These are phyloP conservation scores for Dictyostelium discoideum DNA, from an alignment of 78 protist genomes.

Conservation along the genomic window DNA sequence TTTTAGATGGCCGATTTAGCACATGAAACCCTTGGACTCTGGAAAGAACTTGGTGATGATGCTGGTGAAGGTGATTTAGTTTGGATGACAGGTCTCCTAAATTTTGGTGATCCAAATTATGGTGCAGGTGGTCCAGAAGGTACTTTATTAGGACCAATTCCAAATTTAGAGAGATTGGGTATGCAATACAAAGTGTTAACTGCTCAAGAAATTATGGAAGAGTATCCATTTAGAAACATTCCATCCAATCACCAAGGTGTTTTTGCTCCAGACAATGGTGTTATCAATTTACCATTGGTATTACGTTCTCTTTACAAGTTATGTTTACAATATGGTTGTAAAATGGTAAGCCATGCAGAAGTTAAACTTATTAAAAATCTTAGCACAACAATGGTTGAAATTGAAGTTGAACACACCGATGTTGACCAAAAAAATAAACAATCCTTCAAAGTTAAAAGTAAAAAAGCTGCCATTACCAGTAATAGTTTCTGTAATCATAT, in stretches of 20 bases:
- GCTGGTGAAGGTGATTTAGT: background rate
- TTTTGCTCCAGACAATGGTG: background rate
- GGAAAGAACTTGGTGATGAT: conserved; percentile 1
- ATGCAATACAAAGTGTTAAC: background rate
- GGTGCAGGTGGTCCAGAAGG: conserved; percentile 44
- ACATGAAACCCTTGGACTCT: background rate
- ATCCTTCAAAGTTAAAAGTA: background rate
- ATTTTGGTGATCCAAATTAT: conserved; percentile 40
- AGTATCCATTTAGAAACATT: conserved; percentile 3
- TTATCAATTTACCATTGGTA: background rate
- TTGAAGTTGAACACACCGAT: background rate
- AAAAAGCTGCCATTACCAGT: background rate
- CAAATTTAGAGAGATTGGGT: background rate
- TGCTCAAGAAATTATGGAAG: background rate
- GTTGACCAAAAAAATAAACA: background rate
- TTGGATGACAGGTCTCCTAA: conserved; percentile 16
- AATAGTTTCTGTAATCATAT: background rate
- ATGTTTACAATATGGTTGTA: conserved; percentile 17
- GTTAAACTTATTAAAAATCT: background rate
- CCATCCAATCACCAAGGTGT: background rate
- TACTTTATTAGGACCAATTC: conserved; percentile 3
- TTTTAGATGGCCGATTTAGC: background rate
- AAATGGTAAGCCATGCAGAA: background rate
- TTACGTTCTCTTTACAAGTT: conserved; percentile 1
- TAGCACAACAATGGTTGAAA: background rate